A percentile compares a stretch with the other conserved stretches of the same genome.
Conservation (phyloP, 208 protist genomes). For the Acanthamoeba quina region DNA sequence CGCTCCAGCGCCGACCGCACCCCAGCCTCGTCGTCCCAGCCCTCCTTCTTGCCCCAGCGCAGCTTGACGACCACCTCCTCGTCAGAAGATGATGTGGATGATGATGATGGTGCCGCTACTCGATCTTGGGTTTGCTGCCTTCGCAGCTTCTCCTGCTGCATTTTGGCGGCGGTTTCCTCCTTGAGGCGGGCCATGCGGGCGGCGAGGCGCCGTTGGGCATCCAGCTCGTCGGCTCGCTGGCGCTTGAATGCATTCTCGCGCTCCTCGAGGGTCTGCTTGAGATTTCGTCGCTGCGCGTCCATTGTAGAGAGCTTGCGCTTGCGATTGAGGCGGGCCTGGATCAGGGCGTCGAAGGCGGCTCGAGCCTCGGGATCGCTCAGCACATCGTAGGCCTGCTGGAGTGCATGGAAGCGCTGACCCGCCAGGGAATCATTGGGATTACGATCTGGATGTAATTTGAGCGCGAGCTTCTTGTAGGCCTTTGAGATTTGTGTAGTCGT, state of each 20-base stretch:
- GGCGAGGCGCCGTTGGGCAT: slow-evolving; percentile 17
- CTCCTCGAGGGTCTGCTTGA: not conserved
- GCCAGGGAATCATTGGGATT: slow-evolving; percentile 75
- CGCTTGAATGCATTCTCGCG: slow-evolving; percentile 42
- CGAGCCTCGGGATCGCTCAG: slow-evolving; percentile 80
- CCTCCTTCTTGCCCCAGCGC: not conserved
- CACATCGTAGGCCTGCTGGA: slow-evolving; percentile 84
- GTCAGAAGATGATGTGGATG: not conserved
- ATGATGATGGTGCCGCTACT: not conserved
- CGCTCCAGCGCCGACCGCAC: slow-evolving; percentile 1
- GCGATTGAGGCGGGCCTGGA: slow-evolving; percentile 26
- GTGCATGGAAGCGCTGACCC: slow-evolving; percentile 82
- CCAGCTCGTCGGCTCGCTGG: not conserved
- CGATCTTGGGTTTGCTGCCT: not conserved
- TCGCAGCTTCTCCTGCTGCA: slow-evolving; percentile 19
- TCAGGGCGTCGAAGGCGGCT: not conserved
- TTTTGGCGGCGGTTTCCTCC: slow-evolving; percentile 17
- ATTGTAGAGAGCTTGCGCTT: slow-evolving; percentile 41
- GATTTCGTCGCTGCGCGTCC: slow-evolving; percentile 6
- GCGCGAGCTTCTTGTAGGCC: slow-evolving; percentile 85
- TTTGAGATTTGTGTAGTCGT: slow-evolving; percentile 84
- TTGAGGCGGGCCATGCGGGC: slow-evolving; percentile 29
- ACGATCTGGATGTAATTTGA: slow-evolving; percentile 88
- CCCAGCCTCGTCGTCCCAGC: slow-evolving; percentile 29
- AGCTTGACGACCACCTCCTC: slow-evolving; percentile 29